phyloP scores from a whole-genome alignment of 2,329 filamentous ascomycete genomes.

The Exophiala viscosa region DNA sequence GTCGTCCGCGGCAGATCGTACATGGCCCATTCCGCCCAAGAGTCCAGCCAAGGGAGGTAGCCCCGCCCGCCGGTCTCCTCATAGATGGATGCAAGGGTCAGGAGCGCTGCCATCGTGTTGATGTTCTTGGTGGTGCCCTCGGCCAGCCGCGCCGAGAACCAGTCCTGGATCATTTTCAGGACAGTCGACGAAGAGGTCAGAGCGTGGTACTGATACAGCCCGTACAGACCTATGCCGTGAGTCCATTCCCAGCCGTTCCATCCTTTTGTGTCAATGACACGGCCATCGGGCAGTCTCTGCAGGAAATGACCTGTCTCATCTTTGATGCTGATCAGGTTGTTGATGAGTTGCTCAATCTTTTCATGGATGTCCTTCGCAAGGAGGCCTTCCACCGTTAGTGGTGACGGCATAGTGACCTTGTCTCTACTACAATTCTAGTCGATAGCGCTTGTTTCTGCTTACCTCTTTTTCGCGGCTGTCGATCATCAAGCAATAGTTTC shows the following conservation, averaged over 20 bases:
- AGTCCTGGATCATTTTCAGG: constrained; percentile 65
- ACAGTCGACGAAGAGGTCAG: constrained; percentile 61
- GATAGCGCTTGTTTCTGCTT: neutral
- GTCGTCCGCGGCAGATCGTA: constrained; percentile 68
- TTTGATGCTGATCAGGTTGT: constrained; percentile 72
- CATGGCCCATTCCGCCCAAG: constrained; percentile 81
- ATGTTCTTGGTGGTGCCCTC: constrained; percentile 78
- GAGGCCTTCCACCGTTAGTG: constrained; percentile 16
- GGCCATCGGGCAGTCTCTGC: constrained; percentile 65
- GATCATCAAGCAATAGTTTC: neutral
- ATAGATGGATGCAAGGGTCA: constrained; percentile 74
- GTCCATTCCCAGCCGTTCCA: constrained; percentile 71
- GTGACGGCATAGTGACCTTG: constrained; percentile 15
- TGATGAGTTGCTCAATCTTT: constrained; percentile 64
- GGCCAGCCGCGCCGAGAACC: constrained; percentile 67
- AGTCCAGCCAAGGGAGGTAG: constrained; percentile 73
- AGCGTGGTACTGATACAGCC: constrained; percentile 77
- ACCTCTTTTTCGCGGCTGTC: neutral
- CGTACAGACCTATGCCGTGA: constrained; percentile 74
- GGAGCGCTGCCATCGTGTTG: constrained; percentile 73
- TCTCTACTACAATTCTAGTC: too few relatives aligned
- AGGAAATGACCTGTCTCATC: constrained; percentile 73
- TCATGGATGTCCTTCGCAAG: constrained; percentile 41
- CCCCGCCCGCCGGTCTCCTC: constrained; percentile 66
- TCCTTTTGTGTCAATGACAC: constrained; percentile 77